Evolutionary conservation across 805 yeast species (phyloP).

Genomic region (Yarrowia sp.): DNA sequence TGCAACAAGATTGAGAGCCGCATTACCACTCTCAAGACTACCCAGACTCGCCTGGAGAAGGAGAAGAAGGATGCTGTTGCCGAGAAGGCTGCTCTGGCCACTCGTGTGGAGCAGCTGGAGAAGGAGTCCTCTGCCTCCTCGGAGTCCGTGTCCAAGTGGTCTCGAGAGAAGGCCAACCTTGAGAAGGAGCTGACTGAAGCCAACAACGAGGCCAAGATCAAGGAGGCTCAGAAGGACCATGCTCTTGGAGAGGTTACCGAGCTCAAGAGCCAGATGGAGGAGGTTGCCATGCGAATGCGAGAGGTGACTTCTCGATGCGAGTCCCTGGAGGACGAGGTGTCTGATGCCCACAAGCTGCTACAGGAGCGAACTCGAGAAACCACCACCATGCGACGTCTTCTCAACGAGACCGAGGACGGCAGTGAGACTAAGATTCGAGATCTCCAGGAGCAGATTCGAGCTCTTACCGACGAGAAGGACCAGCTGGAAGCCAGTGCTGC

Average conservation of each 20-base stretch:
- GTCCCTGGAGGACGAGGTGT: conserved; percentile 75
- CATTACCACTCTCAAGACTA: conserved; percentile 24
- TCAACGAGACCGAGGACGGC: conserved; percentile 66
- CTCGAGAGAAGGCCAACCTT: not conserved
- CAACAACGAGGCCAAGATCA: conserved; percentile 8
- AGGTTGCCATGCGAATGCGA: conserved; percentile 52
- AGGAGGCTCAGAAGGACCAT: conserved; percentile 15
- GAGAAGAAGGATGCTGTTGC: conserved; percentile 29
- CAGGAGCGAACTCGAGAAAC: conserved; percentile 83
- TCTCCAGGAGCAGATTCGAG: conserved; percentile 50
- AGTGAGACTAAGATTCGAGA: conserved; percentile 55
- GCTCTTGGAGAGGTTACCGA: conserved; percentile 8
- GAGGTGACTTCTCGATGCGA: conserved; percentile 64
- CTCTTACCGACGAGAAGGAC: conserved; percentile 59
- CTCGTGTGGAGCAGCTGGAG: conserved; percentile 2
- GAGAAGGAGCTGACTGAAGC: conserved; percentile 15
- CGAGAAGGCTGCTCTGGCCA: not conserved
- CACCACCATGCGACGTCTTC: conserved; percentile 62
- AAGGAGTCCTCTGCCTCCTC: conserved; percentile 7
- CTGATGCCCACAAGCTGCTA: conserved; percentile 65
- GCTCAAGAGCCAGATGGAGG: conserved; percentile 38
- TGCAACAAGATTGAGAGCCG: conserved; percentile 40
- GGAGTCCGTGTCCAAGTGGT: conserved; percentile 4
- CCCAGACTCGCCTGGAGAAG: conserved; percentile 20
- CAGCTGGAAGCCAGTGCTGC: conserved; percentile 56